phyloP scores from a whole-genome alignment of 331 rosid genomes.

The Rosa hybrid region DNA sequence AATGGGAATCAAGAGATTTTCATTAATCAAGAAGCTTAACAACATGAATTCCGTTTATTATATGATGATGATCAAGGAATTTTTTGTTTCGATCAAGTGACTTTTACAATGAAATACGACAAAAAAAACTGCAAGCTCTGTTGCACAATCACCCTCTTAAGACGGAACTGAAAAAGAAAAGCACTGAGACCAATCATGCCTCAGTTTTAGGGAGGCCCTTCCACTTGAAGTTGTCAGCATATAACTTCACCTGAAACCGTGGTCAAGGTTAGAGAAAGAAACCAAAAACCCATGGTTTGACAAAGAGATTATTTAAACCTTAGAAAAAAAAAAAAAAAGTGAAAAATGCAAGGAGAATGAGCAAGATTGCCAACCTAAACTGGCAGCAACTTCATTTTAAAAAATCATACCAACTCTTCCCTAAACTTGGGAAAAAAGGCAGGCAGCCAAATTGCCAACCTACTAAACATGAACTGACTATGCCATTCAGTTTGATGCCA shows the following conservation, averaged over 20 bases:
- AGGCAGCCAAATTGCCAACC: neutral
- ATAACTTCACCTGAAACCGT: slow-evolving; percentile 63
- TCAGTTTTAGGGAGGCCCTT: slow-evolving; percentile 68
- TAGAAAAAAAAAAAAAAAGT: neutral
- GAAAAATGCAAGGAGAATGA: neutral
- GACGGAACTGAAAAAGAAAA: slow-evolving; percentile 30
- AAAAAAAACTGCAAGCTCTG: slow-evolving; percentile 30
- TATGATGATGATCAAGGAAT: slow-evolving; percentile 32
- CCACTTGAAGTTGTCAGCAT: slow-evolving; percentile 96
- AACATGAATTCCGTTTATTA: slow-evolving; percentile 48
- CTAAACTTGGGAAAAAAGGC: neutral
- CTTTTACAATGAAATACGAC: slow-evolving; percentile 25
- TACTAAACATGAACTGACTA: neutral
- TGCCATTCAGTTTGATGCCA: neutral
- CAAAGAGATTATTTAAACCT: neutral
- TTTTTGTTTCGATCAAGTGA: slow-evolving; percentile 27
- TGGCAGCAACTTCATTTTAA: neutral
- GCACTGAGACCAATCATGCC: slow-evolving; percentile 37
- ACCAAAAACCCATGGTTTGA: slow-evolving; percentile 3
- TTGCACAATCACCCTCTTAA: slow-evolving; percentile 25
- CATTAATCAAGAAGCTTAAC: neutral
- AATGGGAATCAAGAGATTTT: neutral
- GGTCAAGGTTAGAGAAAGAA: slow-evolving; percentile 18
- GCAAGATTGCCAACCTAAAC: too few relatives aligned
- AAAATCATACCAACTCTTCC: neutral